Evolutionary conservation across 208 protist species (phyloP), one percentile per base, ranked within the genome.

Genomic region (Leishmania turanica): DNA sequence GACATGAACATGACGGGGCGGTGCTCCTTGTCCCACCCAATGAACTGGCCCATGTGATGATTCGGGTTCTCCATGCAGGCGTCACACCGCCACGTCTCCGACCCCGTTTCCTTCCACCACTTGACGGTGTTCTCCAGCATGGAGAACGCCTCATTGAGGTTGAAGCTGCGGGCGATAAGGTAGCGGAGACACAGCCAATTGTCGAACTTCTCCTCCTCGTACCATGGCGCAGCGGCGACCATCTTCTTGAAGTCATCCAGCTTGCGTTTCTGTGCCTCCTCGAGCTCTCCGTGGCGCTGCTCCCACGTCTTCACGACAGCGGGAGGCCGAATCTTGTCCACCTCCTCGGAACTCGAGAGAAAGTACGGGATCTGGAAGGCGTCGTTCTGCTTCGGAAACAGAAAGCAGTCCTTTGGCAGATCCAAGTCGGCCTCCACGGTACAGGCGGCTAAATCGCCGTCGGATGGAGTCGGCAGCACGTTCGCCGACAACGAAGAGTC

Each of bases 1-100:
- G 93, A 91, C 92, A 95, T 95, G 78, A 93, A 94, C 85, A 95
- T 88, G 27, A 97, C 90, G 1, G 93, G 93, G 15, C 92, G 91
- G 81, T 94, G 65, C 78, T 91, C 81, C 40, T 81, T 65, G 76
- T 97, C 93, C 93, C 93, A 97, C 21, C 93, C 93, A 8, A 94
- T 84, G 74, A 97, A 97, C 81, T 97, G 92, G 47, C 88, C 87
- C 85, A 94, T 89, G 87, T 97, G 93, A n/a, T 87, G 54, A 71
- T 93, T 92, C 13, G 93, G 90, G 81, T 97, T 79, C 69, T 85
- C 70, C 49, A 89, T 60, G 77, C 93, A 97, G 7, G 70, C 60
- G 1, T 95, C 86, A 77, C 93, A 97, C 54, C 72, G 69, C 87
- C 83, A 92, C 47, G 83, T 85, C 72, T 90, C 87, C 51, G 86